phyloP scores from a whole-genome alignment of 2,329 filamentous ascomycete species.

The Xylaria hypoxylon region DNA sequence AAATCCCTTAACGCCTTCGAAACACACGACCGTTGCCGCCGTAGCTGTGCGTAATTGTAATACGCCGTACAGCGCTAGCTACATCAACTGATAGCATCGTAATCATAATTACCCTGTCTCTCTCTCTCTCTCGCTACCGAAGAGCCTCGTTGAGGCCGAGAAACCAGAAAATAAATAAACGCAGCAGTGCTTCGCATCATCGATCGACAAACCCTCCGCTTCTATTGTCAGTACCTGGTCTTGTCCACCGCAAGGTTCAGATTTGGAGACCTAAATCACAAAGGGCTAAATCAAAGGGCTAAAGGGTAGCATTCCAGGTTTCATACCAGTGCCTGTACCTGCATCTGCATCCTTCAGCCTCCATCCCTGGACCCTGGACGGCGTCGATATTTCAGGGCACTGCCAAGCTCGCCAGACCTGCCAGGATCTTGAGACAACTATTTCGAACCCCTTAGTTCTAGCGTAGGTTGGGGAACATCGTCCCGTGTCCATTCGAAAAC shows the following conservation, averaged over 20 bases:
- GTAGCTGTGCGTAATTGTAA: neutral
- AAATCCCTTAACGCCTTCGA: neutral
- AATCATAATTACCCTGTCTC: slow-evolving; percentile 8
- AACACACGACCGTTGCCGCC: neutral
- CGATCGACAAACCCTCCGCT: neutral
- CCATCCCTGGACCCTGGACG: neutral
- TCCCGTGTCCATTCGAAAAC: slow-evolving; percentile 23
- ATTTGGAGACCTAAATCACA: neutral
- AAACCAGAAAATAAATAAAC: neutral
- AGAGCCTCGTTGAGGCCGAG: neutral
- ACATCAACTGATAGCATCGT: slow-evolving; percentile 7
- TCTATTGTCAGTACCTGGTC: neutral
- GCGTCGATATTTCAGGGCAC: slow-evolving; percentile 15
- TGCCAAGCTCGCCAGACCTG: slow-evolving; percentile 10
- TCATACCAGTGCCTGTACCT: slow-evolving; percentile 14
- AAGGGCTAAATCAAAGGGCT: too few species aligned
- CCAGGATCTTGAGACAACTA: slow-evolving; percentile 33
- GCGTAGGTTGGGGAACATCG: slow-evolving; percentile 15
- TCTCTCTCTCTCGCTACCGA: neutral
- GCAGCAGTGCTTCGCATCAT: neutral
- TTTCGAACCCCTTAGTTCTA: slow-evolving; percentile 24
- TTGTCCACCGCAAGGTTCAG: too few species aligned
- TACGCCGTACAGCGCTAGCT: slow-evolving; percentile 7
- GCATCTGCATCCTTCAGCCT: slow-evolving; percentile 18
- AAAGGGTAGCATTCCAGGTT: slow-evolving; percentile 1